Evolutionary conservation across 805 yeast species (phyloP).

Genomic region (Myxozyma sirexii): DNA sequence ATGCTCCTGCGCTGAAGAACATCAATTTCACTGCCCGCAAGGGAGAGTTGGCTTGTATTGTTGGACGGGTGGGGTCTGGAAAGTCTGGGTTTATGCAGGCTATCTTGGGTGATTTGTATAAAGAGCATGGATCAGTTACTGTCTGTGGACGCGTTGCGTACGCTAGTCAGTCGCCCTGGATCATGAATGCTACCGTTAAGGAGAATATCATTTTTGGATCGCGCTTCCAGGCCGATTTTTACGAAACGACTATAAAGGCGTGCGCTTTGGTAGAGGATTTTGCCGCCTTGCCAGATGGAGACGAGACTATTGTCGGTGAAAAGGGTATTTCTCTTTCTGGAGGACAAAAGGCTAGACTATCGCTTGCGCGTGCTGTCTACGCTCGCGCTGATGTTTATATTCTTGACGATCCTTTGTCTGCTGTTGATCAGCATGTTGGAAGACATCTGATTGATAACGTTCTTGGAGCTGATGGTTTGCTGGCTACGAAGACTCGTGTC

Average conservation of each 20-base stretch:
- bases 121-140: slow-evolving; percentile 69
- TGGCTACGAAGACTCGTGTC: slow-evolving; percentile 71
- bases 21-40: slow-evolving; percentile 66
- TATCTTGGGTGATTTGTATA: slow-evolving; percentile 78
- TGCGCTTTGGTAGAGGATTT: slow-evolving; percentile 86
- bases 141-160: slow-evolving; percentile 82
- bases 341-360: slow-evolving; percentile 95
- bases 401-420: slow-evolving; percentile 90
- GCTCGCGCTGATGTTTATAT: slow-evolving; percentile 89
- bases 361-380: slow-evolving; percentile 94
- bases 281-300: slow-evolving; percentile 82
- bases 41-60: slow-evolving; percentile 81
- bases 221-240: slow-evolving; percentile 76
- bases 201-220: slow-evolving; percentile 92
- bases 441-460: slow-evolving; percentile 81
- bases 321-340: slow-evolving; percentile 96
- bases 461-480: slow-evolving; percentile 76
- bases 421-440: slow-evolving; percentile 97
- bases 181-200: slow-evolving; percentile 88
- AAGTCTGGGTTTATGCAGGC: slow-evolving; percentile 82
- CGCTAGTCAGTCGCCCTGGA: slow-evolving; percentile 95
- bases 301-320: slow-evolving; percentile 91
- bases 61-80: slow-evolving; percentile 90
- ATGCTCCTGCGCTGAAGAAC: slow-evolving; percentile 66
- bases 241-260: slow-evolving; percentile 76